These are phyloP conservation scores for Auricularia cornea DNA, from an alignment of 768 basidiomycete genomes.

Conservation along the genomic window DNA sequence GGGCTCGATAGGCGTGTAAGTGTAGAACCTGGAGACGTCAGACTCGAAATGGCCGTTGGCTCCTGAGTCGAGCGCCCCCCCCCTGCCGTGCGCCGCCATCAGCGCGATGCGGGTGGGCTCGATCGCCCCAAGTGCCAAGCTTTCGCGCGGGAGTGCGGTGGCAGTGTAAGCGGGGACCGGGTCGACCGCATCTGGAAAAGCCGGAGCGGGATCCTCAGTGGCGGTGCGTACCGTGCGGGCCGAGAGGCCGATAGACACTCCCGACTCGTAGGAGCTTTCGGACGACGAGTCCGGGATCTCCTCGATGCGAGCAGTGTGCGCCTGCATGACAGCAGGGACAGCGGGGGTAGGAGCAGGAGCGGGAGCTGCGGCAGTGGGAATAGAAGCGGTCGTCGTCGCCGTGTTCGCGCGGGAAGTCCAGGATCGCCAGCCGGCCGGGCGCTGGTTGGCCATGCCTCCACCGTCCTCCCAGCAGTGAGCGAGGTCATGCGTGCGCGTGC, in stretches of 20 bases:
- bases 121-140: too few species aligned
- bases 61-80: background rate
- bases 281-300: too few species aligned
- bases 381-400: background rate
- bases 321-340: too few species aligned
- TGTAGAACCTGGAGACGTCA: background rate
- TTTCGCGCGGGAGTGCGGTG: too few species aligned
- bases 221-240: too few species aligned
- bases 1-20: background rate
- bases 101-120: background rate
- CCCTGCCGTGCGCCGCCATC: background rate
- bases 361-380: background rate
- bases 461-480: background rate
- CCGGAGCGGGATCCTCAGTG: too few species aligned
- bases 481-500: background rate
- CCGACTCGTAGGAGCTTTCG: too few species aligned
- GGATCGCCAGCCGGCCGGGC: background rate
- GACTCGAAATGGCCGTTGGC: background rate
- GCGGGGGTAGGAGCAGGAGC: too few species aligned
- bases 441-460: background rate
- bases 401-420: background rate
- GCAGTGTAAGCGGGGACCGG: too few species aligned
- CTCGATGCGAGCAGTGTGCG: too few species aligned
- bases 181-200: too few species aligned
- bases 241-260: too few species aligned